A percentile compares a stretch with the other conserved stretches of the same genome.
These are phyloP conservation scores for Lycium ferocissimum DNA, from an alignment of 257 asterid genomes.

Conservation along the genomic window DNA sequence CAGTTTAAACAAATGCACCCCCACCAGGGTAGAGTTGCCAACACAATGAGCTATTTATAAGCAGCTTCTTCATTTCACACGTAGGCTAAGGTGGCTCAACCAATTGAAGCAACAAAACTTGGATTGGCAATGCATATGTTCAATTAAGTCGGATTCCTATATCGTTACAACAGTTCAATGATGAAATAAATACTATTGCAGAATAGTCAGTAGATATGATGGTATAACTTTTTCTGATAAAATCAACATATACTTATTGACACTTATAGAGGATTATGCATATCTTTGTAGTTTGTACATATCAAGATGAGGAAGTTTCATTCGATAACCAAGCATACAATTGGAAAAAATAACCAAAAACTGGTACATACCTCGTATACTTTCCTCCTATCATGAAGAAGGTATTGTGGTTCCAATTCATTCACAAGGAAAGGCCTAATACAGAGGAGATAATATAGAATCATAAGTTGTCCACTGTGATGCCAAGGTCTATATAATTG, in stretches of 20 bases:
- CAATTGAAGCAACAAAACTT: not conserved
- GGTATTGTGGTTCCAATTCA: conserved; percentile 89
- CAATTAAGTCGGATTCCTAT: conserved; percentile 4
- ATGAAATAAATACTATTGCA: not conserved
- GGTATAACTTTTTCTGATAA: not conserved
- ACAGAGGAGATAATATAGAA: conserved; percentile 34
- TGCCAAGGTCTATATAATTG: not conserved
- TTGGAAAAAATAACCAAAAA: conserved; percentile 24
- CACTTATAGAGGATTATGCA: not conserved
- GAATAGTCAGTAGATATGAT: not conserved
- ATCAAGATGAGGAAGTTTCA: conserved; percentile 14
- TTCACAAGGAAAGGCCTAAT: conserved; percentile 88
- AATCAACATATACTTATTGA: not conserved
- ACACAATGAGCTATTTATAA: not conserved
- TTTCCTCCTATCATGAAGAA: conserved; percentile 90
- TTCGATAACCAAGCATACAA: not conserved
- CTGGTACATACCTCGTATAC: conserved; percentile 78
- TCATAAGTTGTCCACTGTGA: conserved; percentile 25
- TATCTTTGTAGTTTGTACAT: not conserved
- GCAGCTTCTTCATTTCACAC: conserved; percentile 1
- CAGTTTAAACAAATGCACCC: not conserved
- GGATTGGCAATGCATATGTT: not conserved
- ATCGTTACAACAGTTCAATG: not conserved
- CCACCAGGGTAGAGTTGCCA: not conserved
- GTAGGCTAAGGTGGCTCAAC: not conserved